Evolutionary conservation across 2,329 filamentous ascomycete genomes (phyloP), one percentile per base, ranked within the genome.

Genomic region (Stemphylium beticola): DNA sequence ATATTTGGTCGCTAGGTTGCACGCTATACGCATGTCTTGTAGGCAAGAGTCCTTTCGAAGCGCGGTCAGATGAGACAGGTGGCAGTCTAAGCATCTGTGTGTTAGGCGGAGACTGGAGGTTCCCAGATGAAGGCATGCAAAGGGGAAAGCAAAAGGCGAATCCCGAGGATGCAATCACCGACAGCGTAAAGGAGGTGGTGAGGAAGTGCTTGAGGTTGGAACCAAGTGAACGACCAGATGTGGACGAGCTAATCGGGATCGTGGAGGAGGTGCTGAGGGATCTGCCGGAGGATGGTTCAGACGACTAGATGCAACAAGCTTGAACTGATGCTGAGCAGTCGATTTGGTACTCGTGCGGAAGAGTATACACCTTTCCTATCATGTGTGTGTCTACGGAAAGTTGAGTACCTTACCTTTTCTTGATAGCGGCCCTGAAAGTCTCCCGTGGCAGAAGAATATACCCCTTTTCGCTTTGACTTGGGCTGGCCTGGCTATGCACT

Each of bases 1-100:
- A 99, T 76, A 96, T 99, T 62, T 99, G 95, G 95, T 96, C 91
- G 14, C 80, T 99, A 18, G 95, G 95, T 46, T 98, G 95, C 81
- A 98, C 95, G n/a, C 82, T 99, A 39, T 99, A 96, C 77, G 95
- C 95, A 33, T 98, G 95, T 71, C 83, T 99, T 9, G 92, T 98
- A 24, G 95, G 95, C 62, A 98, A 99, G 77, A 96, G 91, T 12
- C 95, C 95, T 2, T 99, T 99, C 68, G 95, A 99, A 80, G 91
- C 93, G 73, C 88, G 95, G 57, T 93, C 89, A 62, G 95, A 99
- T 75, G 93, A 99, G 80, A 98, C 95, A 0, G 95, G 95, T 61
- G 95, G 95, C 39, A 95, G 90, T 62, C 79, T 99, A 61, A 96
- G 90, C 65, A 90, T 98, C 64, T 98, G 93, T 74, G 91, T 98